Conservation (phyloP, 345 rosid species). For the Syzygium aromaticum region DNA sequence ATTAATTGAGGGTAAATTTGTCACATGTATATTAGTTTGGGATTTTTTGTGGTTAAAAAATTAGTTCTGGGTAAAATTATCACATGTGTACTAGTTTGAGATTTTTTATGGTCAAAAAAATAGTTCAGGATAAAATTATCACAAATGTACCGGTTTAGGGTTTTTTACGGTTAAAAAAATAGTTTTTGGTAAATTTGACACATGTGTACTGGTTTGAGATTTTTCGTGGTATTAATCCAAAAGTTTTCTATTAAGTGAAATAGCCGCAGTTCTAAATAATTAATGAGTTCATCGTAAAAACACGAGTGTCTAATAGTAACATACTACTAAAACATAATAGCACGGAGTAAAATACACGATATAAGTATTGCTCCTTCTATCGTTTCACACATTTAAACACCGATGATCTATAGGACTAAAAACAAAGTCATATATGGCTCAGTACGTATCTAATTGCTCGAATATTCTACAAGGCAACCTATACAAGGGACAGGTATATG, state of each 20-base stretch:
- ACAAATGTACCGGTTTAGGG: too few relatives aligned
- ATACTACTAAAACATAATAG: background rate
- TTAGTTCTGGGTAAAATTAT: too few relatives aligned
- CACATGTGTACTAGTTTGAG: too few relatives aligned
- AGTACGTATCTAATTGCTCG: background rate
- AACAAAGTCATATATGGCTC: background rate
- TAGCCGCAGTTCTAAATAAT: background rate
- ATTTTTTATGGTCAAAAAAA: too few relatives aligned
- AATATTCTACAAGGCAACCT: background rate
- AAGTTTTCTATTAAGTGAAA: background rate
- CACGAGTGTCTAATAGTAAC: background rate
- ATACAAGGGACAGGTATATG: background rate
- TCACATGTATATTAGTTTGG: too few relatives aligned
- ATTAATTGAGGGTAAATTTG: too few relatives aligned
- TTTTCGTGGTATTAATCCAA: too few relatives aligned
- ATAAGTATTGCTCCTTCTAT: background rate
- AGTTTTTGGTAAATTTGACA: too few relatives aligned
- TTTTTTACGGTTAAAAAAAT: too few relatives aligned
- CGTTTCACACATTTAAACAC: background rate
- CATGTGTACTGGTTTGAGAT: too few relatives aligned
- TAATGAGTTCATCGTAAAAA: background rate
- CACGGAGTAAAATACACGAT: background rate
- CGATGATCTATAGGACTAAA: background rate
- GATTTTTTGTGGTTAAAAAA: too few relatives aligned
- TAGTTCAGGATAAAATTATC: too few relatives aligned